A percentile compares a stretch with the other conserved stretches of the same genome.
Evolutionary conservation across 2,329 filamentous ascomycete genomes (phyloP).

Genomic region (Apiospora arundinis): DNA sequence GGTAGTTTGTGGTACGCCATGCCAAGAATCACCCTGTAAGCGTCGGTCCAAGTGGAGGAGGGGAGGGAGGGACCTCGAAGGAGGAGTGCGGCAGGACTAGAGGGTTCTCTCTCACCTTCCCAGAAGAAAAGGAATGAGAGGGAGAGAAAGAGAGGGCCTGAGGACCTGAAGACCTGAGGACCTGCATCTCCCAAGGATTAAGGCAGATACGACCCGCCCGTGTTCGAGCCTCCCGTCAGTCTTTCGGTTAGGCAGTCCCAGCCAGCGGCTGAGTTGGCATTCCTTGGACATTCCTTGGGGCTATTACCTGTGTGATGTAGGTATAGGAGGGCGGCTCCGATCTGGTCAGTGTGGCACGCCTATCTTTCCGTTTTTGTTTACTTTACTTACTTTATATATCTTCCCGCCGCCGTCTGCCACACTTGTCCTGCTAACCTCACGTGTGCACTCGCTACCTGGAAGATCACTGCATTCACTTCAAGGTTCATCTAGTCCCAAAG

Average conservation of each 20-base stretch:
- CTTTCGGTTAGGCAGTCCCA: not conserved
- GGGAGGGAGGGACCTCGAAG: not conserved
- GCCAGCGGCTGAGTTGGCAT: conserved; percentile 13
- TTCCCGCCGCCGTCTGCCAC: not conserved
- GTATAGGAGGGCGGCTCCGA: not conserved
- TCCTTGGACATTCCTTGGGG: conserved; percentile 13
- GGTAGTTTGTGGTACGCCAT: conserved; percentile 4
- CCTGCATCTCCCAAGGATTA: not conserved
- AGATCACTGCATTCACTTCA: not conserved
- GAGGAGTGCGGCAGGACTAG: not conserved
- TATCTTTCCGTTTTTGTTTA: not conserved
- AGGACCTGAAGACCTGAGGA: not conserved
- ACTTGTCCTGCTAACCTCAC: not conserved
- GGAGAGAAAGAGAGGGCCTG: not conserved
- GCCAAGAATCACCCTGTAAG: conserved; percentile 11
- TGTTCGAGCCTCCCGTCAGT: not conserved
- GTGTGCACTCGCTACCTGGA: not conserved
- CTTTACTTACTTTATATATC: not conserved
- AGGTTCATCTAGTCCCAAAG: conserved; percentile 7
- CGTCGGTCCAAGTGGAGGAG: conserved; percentile 11
- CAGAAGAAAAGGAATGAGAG: not conserved
- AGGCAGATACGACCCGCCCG: not conserved
- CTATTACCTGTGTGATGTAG: not conserved
- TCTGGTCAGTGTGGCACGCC: not conserved
- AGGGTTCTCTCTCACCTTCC: too few relatives aligned